A percentile compares a stretch with the other conserved stretches of the same genome.
Conservation (phyloP, 2,329 filamentous ascomycete genomes). For the Paramyrothecium roridum region DNA sequence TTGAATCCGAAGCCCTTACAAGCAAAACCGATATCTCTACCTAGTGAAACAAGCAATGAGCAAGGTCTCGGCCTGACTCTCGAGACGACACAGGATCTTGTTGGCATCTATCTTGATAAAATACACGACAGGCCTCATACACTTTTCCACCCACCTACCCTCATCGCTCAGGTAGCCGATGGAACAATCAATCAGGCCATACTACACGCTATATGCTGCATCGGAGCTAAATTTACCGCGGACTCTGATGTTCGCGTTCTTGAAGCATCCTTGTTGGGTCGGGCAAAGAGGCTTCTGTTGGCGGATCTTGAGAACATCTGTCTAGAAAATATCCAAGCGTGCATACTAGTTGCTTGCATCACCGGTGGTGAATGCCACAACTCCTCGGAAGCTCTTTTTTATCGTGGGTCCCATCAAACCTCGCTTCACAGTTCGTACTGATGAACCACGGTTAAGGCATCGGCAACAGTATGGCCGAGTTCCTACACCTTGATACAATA, state of each 20-base stretch:
- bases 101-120: slow-evolving; percentile 8
- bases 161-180: not conserved
- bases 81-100: slow-evolving; percentile 1
- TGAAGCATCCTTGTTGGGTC: not conserved
- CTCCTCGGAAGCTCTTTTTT: slow-evolving; percentile 7
- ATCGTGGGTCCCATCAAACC: not conserved
- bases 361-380: slow-evolving; percentile 1
- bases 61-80: not conserved
- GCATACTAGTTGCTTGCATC: slow-evolving; percentile 7
- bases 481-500: slow-evolving; percentile 2
- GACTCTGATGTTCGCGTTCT: not conserved
- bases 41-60: slow-evolving; percentile 1
- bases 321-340: slow-evolving; percentile 10
- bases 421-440: too few relatives aligned
- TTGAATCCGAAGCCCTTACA: too few relatives aligned
- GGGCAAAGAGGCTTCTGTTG: slow-evolving; percentile 5
- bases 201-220: slow-evolving; percentile 6
- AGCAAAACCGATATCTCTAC: too few relatives aligned
- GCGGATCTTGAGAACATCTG: slow-evolving; percentile 9
- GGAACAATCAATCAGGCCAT: slow-evolving; percentile 3
- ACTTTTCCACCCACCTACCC: slow-evolving; percentile 8
- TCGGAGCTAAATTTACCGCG: slow-evolving; percentile 5
- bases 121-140: slow-evolving; percentile 9
- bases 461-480: slow-evolving; percentile 6
- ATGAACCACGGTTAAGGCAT: too few relatives aligned